These are phyloP conservation scores for Tillandsia leiboldiana DNA, from an alignment of 176 grass and related monocot species.

Conservation along the genomic window DNA sequence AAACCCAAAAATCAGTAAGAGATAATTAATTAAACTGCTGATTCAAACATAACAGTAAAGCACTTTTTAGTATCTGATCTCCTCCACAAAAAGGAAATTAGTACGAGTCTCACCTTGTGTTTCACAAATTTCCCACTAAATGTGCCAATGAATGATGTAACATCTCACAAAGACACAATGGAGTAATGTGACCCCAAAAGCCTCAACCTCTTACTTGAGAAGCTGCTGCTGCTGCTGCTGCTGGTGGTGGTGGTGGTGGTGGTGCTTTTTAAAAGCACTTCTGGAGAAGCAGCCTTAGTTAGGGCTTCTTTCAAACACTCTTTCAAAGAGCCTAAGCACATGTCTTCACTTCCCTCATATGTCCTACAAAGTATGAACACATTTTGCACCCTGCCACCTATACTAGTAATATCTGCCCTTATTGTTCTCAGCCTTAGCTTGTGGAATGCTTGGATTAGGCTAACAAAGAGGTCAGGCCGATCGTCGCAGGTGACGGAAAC, in stretches of 20 bases:
- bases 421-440: constrained; percentile 5
- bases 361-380: constrained; percentile 5
- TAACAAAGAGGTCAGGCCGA: not conserved
- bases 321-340: not conserved
- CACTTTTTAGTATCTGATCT: too few relatives aligned
- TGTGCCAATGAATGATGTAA: too few relatives aligned
- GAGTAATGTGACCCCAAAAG: not conserved
- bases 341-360: not conserved
- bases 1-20: too few relatives aligned
- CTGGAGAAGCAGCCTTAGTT: not conserved
- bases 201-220: not conserved
- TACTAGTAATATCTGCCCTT: constrained; percentile 1
- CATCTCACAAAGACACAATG: not conserved
- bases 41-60: too few relatives aligned
- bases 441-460: constrained; percentile 5
- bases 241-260: not conserved
- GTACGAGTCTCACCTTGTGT: too few relatives aligned
- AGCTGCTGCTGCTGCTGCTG: not conserved
- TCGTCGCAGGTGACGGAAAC: constrained; percentile 17
- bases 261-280: not conserved
- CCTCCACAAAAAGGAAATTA: too few relatives aligned
- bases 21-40: too few relatives aligned
- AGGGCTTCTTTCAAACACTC: constrained; percentile 4
- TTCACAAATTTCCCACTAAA: too few relatives aligned
- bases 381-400: constrained; percentile 4